Evolutionary conservation across 1,139 yeast genomes (phyloP), one percentile per base, ranked within the genome.

Genomic region (Williopsis jadinii): DNA sequence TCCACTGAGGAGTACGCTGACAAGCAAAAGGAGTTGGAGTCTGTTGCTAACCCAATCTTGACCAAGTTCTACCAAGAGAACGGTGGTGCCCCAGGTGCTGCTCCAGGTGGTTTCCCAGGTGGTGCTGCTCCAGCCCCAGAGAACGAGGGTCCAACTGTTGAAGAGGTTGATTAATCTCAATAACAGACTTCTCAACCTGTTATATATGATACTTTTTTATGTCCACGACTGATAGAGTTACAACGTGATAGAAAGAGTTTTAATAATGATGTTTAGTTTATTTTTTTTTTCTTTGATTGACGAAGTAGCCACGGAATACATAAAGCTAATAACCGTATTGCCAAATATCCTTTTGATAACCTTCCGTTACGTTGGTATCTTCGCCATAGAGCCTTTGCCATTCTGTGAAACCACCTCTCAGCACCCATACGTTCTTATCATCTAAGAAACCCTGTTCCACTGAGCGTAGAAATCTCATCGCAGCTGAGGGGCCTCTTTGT

Each of bases 11-110:
- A 86, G 75, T 86, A 67, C 71, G 72, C 78, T 62, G 94, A 84
- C 73, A 79, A 81, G 74, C 92, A 85, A 76, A 86, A 86, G 84
- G 95, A 86, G 71, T 84, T 86, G 65, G 95, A 86, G 76, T 84
- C 80, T 56, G 77, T 81, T 71, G 92, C 95, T 59, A 86, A 86
- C 84, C 95, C 95, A 69, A 82, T 86, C 75, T 81, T 86, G 84
- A 73, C 87, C 65, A 84, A 85, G 77, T 84, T 88, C 73, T 86
- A 86, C 84, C 83, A 77, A 68, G 82, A 74, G 52, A 81, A 80
- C 66, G 77, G 76, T 59, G 82, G 79, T 57, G 81, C 77, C 58
- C 80, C 71, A 50, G 70, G 66, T 59, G 75, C 74, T 54, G 62
- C 64, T 45, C 66, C 73, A 47, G 84, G 81, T 64, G 84, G 75